A percentile compares a stretch with the other conserved stretches of the same genome.
Conservation (phyloP, 1,284 basidiomycete species). For the Ceratobasidium sp. region DNA sequence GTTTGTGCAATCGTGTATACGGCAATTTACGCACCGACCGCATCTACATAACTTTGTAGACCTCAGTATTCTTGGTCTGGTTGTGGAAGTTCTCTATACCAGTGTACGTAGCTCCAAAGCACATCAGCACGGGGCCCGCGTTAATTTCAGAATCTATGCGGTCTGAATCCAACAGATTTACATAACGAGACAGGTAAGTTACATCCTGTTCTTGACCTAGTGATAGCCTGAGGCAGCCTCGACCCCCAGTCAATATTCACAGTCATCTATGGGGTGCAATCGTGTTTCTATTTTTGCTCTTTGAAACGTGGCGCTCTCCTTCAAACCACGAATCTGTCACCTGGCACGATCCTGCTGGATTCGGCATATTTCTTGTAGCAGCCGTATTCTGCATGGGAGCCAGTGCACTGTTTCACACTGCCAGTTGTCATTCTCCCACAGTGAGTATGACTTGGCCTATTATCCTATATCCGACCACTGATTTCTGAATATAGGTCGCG, state of each 20-base stretch:
- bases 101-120: slow-evolving; percentile 61
- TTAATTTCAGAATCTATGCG: slow-evolving; percentile 8
- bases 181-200: slow-evolving; percentile 81
- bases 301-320: slow-evolving; percentile 60
- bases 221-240: neutral
- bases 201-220: slow-evolving; percentile 12
- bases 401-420: slow-evolving; percentile 80
- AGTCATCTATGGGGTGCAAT: slow-evolving; percentile 80
- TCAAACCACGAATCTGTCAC: slow-evolving; percentile 59
- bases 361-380: slow-evolving; percentile 73
- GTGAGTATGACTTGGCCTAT: slow-evolving; percentile 58
- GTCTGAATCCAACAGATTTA: slow-evolving; percentile 58
- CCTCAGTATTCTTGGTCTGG: slow-evolving; percentile 67
- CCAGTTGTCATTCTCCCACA: slow-evolving; percentile 73
- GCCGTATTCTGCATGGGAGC: slow-evolving; percentile 77
- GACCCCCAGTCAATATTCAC: slow-evolving; percentile 81
- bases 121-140: slow-evolving; percentile 14
- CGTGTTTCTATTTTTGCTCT: slow-evolving; percentile 66
- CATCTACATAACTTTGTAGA: slow-evolving; percentile 50
- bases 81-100: slow-evolving; percentile 71
- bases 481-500: slow-evolving; percentile 48
- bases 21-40: neutral
- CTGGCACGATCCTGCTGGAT: slow-evolving; percentile 68
- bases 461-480: slow-evolving; percentile 45
- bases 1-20: slow-evolving; percentile 49